These are phyloP conservation scores for Populus tremula DNA, from an alignment of 345 rosid species.

Conservation along the genomic window DNA sequence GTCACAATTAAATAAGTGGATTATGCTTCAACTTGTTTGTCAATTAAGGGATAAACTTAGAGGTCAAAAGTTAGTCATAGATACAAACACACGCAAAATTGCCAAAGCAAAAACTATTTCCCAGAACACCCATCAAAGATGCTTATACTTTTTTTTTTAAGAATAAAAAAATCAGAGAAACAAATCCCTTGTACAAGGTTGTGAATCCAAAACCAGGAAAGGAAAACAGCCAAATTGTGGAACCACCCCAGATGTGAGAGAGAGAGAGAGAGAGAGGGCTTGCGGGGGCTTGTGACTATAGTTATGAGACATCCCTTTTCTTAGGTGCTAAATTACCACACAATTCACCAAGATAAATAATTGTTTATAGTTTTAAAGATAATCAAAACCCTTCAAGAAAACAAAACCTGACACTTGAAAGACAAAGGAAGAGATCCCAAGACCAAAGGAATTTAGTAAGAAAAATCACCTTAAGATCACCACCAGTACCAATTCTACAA, in stretches of 20 bases:
- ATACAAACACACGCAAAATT: slow-evolving; percentile 25
- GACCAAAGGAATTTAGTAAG: slow-evolving; percentile 19
- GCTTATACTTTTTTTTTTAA: neutral
- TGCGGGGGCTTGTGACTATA: neutral
- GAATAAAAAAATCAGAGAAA: neutral
- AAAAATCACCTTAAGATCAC: slow-evolving; percentile 19
- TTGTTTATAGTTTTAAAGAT: neutral
- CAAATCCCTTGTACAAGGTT: slow-evolving; percentile 12
- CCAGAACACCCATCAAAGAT: slow-evolving; percentile 4
- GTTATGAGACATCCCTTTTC: neutral
- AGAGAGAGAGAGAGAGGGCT: neutral
- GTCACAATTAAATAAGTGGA: slow-evolving; percentile 7
- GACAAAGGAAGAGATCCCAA: slow-evolving; percentile 29
- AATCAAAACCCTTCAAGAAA: slow-evolving; percentile 15
- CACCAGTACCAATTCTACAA: neutral
- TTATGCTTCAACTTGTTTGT: slow-evolving; percentile 3
- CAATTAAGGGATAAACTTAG: slow-evolving; percentile 3
- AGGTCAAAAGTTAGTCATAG: slow-evolving; percentile 1
- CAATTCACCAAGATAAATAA: neutral
- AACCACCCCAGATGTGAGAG: neutral
- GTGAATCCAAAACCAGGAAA: slow-evolving; percentile 10
- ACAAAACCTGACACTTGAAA: slow-evolving; percentile 26
- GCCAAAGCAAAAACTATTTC: slow-evolving; percentile 25
- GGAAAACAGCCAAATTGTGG: neutral
- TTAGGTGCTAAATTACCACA: neutral